Conservation (phyloP, 345 rosid genomes). For the Populus nigra region DNA sequence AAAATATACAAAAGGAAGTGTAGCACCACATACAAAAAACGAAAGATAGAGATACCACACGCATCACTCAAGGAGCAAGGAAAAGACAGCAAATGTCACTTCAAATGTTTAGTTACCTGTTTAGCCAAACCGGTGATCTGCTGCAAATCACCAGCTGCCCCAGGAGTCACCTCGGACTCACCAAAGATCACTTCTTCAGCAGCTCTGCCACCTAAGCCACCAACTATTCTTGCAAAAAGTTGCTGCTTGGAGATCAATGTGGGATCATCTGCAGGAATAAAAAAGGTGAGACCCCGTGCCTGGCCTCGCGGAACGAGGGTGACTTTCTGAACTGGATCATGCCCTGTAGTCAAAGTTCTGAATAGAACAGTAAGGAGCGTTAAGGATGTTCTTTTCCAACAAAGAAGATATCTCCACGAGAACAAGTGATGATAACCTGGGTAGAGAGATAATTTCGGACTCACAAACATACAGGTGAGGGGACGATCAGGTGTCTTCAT, state of each 20-base stretch:
- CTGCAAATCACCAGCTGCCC: constrained; percentile 95
- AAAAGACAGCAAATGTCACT: neutral
- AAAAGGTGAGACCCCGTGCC: constrained; percentile 98
- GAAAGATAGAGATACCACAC: neutral
- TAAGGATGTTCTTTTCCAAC: neutral
- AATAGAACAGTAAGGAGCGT: constrained; percentile 6
- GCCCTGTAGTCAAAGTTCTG: constrained; percentile 96
- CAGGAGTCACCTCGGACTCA: constrained; percentile 94
- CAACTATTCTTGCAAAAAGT: constrained; percentile 94
- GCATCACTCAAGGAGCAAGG: neutral
- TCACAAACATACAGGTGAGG: neutral
- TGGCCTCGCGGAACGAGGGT: constrained; percentile 92
- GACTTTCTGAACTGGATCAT: constrained; percentile 93
- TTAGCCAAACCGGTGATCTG: constrained; percentile 93
- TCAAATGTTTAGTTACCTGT: constrained; percentile 46
- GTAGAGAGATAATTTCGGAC: neutral
- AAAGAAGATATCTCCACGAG: neutral
- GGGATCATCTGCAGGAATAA: constrained; percentile 92
- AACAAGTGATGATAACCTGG: neutral
- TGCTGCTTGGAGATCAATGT: constrained; percentile 94
- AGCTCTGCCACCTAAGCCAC: constrained; percentile 97
- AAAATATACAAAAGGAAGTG: neutral
- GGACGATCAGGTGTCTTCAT: too few relatives aligned
- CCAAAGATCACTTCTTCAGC: constrained; percentile 96
- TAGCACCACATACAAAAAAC: neutral